phyloP scores from a whole-genome alignment of 1,284 basidiomycete species.

The Irpex sp. region DNA sequence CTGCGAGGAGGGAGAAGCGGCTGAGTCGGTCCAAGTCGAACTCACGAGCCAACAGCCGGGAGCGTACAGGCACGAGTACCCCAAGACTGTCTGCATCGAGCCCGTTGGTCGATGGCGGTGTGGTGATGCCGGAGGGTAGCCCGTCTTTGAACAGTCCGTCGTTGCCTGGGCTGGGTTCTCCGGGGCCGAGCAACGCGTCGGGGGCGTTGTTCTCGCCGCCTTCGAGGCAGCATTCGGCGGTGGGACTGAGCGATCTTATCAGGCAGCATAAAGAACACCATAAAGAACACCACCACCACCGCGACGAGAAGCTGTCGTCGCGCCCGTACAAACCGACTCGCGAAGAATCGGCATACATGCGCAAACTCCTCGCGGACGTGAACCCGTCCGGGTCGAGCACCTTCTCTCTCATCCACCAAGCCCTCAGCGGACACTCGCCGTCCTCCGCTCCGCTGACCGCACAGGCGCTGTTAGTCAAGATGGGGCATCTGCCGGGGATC shows the following conservation, averaged over 20 bases:
- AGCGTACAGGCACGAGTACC: conserved; percentile 11
- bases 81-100: conserved; percentile 10
- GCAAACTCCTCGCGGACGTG: conserved; percentile 62
- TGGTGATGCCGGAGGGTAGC: background rate
- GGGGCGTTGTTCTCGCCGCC: conserved; percentile 3
- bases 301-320: no score
- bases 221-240: conserved; percentile 6
- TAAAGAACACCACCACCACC: conserved; percentile 25
- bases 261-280: conserved; percentile 19
- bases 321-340: conserved; percentile 47
- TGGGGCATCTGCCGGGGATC: conserved; percentile 50
- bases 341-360: conserved; percentile 60
- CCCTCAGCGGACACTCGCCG: conserved; percentile 16
- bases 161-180: background rate
- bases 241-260: conserved; percentile 1
- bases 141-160: background rate
- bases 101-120: background rate
- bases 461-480: conserved; percentile 44
- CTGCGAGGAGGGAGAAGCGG: conserved; percentile 17
- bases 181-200: conserved; percentile 9
- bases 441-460: conserved; percentile 22
- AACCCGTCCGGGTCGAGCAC: conserved; percentile 32
- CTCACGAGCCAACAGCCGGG: conserved; percentile 17
- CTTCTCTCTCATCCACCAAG: conserved; percentile 41
- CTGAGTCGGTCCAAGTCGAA: conserved; percentile 25